These are phyloP conservation scores for Phytophthora kernoviae DNA, from an alignment of 352 stramenopile species.

Conservation along the genomic window DNA sequence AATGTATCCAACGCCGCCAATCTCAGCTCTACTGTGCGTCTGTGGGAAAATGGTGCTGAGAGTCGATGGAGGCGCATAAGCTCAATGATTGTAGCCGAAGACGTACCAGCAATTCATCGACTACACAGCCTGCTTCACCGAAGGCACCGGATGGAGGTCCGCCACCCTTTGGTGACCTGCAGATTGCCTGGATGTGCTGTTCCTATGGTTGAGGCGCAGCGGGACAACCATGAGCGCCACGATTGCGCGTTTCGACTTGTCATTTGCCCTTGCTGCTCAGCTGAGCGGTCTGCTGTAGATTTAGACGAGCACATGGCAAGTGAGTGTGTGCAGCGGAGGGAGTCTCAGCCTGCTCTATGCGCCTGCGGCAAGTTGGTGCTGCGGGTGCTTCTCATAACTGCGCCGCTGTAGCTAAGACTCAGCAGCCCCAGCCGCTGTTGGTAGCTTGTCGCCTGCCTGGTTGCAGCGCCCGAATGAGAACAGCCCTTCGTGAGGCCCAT, in stretches of 20 bases:
- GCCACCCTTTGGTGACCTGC: constrained; percentile 35
- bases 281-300: constrained; percentile 23
- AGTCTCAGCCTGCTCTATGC: constrained; percentile 20
- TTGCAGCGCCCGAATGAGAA: constrained; percentile 34
- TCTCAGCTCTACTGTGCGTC: constrained; percentile 53
- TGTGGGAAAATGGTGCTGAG: constrained; percentile 72
- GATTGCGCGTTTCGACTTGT: constrained; percentile 20
- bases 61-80: constrained; percentile 54
- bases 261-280: constrained; percentile 14
- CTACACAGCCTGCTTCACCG: not conserved
- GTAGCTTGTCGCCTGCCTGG: constrained; percentile 28
- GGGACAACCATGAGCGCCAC: constrained; percentile 38
- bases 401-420: not conserved
- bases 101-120: not conserved
- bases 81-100: constrained; percentile 54
- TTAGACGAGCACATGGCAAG: constrained; percentile 41
- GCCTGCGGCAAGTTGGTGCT: constrained; percentile 25
- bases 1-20: constrained; percentile 33
- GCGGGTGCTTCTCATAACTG: constrained; percentile 19
- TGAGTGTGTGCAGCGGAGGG: constrained; percentile 33
- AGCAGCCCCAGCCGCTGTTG: constrained; percentile 8
- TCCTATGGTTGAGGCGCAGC: constrained; percentile 34
- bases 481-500: constrained; percentile 52
- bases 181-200: constrained; percentile 40
- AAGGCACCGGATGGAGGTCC: not conserved